A percentile compares a stretch with the other conserved stretches of the same genome.
These are phyloP conservation scores for Abrus pulchellus DNA, from an alignment of 306 rosid species.

Conservation along the genomic window DNA sequence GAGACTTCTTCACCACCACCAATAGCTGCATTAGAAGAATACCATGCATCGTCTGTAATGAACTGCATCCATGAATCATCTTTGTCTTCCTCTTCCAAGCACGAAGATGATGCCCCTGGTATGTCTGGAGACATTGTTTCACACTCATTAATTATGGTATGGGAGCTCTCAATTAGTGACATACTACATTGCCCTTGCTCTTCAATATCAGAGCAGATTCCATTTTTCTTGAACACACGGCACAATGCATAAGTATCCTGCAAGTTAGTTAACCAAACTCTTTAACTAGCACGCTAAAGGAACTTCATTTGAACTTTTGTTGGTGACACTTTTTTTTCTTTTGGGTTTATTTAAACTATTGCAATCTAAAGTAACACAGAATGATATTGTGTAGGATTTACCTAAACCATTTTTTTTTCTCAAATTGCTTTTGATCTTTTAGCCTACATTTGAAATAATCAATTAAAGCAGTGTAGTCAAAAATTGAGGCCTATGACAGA, in stretches of 20 bases:
- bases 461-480: conserved; percentile 50
- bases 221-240: conserved; percentile 98
- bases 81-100: conserved; percentile 83
- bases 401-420: neutral
- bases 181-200: conserved; percentile 77
- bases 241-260: conserved; percentile 98
- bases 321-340: conserved; percentile 2
- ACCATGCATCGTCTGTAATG: conserved; percentile 93
- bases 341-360: neutral
- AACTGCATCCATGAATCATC: conserved; percentile 99
- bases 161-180: conserved; percentile 65
- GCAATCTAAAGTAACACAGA: conserved; percentile 8
- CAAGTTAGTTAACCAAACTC: conserved; percentile 44
- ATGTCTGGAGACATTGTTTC: conserved; percentile 88
- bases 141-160: conserved; percentile 66
- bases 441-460: conserved; percentile 43
- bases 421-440: conserved; percentile 41
- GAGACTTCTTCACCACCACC: conserved; percentile 67
- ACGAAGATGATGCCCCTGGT: conserved; percentile 75
- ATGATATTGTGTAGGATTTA: conserved; percentile 29
- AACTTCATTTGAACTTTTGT: conserved; percentile 36
- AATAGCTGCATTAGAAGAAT: conserved; percentile 67
- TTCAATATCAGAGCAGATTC: conserved; percentile 86
- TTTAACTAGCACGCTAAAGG: conserved; percentile 30
- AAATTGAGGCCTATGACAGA: conserved; percentile 47